phyloP scores from a whole-genome alignment of 805 yeast species.

The Sungouiozyma intestinalis region DNA sequence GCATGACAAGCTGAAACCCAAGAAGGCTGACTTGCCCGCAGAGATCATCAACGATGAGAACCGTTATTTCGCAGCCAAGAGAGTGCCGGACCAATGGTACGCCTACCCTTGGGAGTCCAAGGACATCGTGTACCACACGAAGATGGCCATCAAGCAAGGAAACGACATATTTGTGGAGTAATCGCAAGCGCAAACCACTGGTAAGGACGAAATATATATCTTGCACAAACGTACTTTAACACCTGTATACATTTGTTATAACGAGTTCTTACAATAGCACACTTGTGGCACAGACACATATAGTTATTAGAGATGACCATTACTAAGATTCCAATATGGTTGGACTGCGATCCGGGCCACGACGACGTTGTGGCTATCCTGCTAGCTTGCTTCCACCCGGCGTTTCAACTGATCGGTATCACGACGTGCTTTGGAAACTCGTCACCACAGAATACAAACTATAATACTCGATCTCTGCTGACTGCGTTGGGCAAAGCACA shows the following conservation, averaged over 20 bases:
- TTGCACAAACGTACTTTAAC: too few species aligned
- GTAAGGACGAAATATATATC: too few species aligned
- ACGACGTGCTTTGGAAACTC: conserved; percentile 71
- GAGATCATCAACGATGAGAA: conserved; percentile 48
- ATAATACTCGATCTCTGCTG: conserved; percentile 55
- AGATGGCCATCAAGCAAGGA: conserved; percentile 63
- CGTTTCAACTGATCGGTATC: conserved; percentile 52
- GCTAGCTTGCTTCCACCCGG: conserved; percentile 49
- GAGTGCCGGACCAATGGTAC: conserved; percentile 72
- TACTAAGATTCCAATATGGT: conserved; percentile 56
- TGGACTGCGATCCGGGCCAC: conserved; percentile 90
- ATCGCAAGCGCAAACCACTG: too few species aligned
- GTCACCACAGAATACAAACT: conserved; percentile 51
- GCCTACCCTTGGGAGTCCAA: conserved; percentile 82
- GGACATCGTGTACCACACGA: conserved; percentile 64
- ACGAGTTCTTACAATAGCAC: too few species aligned
- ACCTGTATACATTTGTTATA: too few species aligned
- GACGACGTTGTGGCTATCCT: conserved; percentile 76
- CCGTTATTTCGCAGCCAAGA: conserved; percentile 60
- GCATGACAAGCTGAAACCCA: conserved; percentile 64
- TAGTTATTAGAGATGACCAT: conserved; percentile 18
- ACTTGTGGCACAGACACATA: too few species aligned
- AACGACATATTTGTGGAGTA: conserved; percentile 40
- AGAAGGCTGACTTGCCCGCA: conserved; percentile 60
- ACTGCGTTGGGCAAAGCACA: conserved; percentile 41